A percentile compares a stretch with the other conserved stretches of the same genome.
Conservation (phyloP, 495 filamentous ascomycete genomes). For the Aspergillus kassunensis region DNA sequence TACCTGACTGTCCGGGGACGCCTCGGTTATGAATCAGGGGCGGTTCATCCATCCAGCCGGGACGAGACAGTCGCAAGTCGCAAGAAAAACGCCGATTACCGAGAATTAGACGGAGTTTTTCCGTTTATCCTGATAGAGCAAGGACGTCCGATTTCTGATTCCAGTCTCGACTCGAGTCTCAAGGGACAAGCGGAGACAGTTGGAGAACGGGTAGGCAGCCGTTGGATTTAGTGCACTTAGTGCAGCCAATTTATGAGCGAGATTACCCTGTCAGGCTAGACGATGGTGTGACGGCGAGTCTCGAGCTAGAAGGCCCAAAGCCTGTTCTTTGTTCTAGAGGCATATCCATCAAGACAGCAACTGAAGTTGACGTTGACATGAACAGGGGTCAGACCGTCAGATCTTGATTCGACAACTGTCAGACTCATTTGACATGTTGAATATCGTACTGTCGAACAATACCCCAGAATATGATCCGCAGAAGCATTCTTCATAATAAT, state of each 20-base stretch:
- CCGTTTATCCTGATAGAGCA: too few species aligned
- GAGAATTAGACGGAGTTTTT: background rate
- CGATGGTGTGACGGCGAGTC: background rate
- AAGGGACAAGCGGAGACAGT: background rate
- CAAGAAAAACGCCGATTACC: background rate
- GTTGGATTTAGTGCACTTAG: slow-evolving; percentile 2
- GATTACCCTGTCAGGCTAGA: background rate
- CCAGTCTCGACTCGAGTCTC: background rate
- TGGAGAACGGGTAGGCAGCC: slow-evolving; percentile 1
- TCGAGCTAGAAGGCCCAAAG: background rate
- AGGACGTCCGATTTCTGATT: too few species aligned
- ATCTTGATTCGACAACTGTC: background rate
- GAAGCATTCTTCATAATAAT: background rate
- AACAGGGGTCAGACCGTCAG: background rate
- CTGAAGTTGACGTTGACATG: background rate
- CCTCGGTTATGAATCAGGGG: background rate
- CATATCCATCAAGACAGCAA: too few species aligned
- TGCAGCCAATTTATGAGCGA: slow-evolving; percentile 1
- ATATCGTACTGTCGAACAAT: background rate
- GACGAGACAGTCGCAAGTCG: background rate
- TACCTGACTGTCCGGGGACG: background rate
- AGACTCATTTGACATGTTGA: too few species aligned
- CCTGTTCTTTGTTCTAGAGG: background rate
- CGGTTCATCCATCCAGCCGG: background rate
- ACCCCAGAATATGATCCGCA: background rate